phyloP scores from a whole-genome alignment of 441 rosid genomes.

The Pelargonium citronellum region DNA sequence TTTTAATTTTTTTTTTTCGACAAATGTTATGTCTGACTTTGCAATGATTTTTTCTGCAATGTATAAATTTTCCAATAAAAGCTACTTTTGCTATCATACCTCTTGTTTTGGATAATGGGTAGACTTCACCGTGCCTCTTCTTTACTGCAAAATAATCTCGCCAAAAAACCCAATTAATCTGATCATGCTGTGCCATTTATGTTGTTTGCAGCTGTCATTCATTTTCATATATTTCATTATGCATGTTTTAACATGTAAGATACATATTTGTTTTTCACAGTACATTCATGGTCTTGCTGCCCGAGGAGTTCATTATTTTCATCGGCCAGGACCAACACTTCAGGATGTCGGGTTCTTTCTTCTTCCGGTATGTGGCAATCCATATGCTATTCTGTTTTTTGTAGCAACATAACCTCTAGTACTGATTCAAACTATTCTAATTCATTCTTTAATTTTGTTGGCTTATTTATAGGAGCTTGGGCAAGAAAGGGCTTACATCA shows the following conservation, averaged over 20 bases:
- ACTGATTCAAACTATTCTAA: neutral
- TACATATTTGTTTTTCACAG: conserved; percentile 36
- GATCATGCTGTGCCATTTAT: too few species aligned
- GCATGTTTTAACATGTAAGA: neutral
- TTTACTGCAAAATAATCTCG: too few species aligned
- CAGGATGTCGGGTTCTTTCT: conserved; percentile 84
- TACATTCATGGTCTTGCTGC: conserved; percentile 97
- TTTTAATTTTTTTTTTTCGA: neutral
- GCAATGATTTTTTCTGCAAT: neutral
- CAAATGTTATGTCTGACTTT: too few species aligned
- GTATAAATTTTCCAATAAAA: neutral
- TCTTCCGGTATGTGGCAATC: conserved; percentile 62
- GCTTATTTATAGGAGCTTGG: conserved; percentile 71
- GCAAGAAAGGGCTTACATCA: conserved; percentile 84
- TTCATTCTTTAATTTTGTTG: conserved; percentile 11
- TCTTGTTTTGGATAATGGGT: too few species aligned
- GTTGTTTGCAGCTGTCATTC: neutral
- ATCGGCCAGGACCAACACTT: conserved; percentile 75
- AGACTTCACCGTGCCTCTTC: too few species aligned
- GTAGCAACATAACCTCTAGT: neutral
- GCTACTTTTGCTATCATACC: too few species aligned
- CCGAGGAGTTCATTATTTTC: conserved; percentile 89
- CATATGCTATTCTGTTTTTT: neutral
- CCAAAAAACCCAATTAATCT: too few species aligned
- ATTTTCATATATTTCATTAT: neutral